phyloP scores from a whole-genome alignment of 441 rosid species.

The Populus hybrid region DNA sequence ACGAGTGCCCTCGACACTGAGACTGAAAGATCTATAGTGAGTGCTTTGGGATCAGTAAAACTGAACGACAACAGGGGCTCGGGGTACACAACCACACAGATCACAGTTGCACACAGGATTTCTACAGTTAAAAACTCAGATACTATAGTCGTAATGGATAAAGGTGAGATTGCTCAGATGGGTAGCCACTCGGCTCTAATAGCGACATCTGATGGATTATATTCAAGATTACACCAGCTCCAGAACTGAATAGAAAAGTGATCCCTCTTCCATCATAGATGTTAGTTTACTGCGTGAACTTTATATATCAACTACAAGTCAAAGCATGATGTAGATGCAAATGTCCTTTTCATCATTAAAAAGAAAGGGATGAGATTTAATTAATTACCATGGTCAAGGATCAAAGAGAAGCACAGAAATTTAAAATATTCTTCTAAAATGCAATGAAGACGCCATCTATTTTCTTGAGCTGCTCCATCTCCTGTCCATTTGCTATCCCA shows the following conservation, averaged over 20 bases:
- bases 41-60: slow-evolving; percentile 39
- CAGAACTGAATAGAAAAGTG: slow-evolving; percentile 28
- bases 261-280: background rate
- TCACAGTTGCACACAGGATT: slow-evolving; percentile 65
- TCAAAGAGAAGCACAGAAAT: background rate
- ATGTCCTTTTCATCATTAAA: background rate
- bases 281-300: background rate
- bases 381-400: background rate
- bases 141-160: slow-evolving; percentile 52
- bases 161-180: slow-evolving; percentile 49
- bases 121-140: slow-evolving; percentile 55
- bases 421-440: slow-evolving; percentile 33
- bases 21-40: slow-evolving; percentile 54
- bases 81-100: slow-evolving; percentile 36
- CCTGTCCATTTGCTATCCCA: slow-evolving; percentile 60
- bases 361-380: background rate
- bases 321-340: background rate
- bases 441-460: slow-evolving; percentile 50
- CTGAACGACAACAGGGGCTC: slow-evolving; percentile 19
- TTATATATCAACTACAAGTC: background rate
- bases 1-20: slow-evolving; percentile 65
- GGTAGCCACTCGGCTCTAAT: slow-evolving; percentile 51
- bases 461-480: slow-evolving; percentile 73
- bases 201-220: slow-evolving; percentile 37
- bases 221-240: slow-evolving; percentile 43